A percentile compares a stretch with the other conserved stretches of the same genome.
Conservation (phyloP, 2,329 filamentous ascomycete genomes). For the Aspergillus flavus region DNA sequence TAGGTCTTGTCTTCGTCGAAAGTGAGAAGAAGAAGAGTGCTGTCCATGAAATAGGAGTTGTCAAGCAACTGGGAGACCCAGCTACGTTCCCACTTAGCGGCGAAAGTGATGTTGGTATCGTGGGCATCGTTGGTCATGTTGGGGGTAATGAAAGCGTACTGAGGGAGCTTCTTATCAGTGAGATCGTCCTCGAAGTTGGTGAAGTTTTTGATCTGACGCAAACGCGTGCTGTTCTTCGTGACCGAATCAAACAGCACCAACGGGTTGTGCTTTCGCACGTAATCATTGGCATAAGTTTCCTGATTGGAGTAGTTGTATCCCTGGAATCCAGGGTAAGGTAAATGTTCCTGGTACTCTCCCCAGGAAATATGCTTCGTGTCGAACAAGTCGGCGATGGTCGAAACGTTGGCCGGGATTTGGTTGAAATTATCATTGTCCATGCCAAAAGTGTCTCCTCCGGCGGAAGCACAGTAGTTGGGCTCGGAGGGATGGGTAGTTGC, state of each 20-base stretch:
- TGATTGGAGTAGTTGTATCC: constrained; percentile 62
- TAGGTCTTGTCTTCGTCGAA: constrained; percentile 81
- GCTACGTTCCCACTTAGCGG: constrained; percentile 66
- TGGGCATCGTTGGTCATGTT: constrained; percentile 70
- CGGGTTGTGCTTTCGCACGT: constrained; percentile 80
- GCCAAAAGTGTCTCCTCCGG: constrained; percentile 73
- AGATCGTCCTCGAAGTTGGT: constrained; percentile 70
- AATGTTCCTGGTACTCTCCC: constrained; percentile 76
- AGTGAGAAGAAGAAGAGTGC: constrained; percentile 74
- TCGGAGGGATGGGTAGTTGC: constrained; percentile 72
- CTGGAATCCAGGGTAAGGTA: constrained; percentile 75
- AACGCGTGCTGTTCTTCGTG: constrained; percentile 59
- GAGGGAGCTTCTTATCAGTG: constrained; percentile 63
- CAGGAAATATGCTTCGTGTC: constrained; percentile 67
- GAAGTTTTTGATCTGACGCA: constrained; percentile 74
- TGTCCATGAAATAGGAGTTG: constrained; percentile 71
- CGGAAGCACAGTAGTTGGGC: constrained; percentile 72
- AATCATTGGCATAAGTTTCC: constrained; percentile 66
- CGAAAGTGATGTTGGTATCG: constrained; percentile 69
- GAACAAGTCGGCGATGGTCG: constrained; percentile 69
- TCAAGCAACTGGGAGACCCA: constrained; percentile 72
- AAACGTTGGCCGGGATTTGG: constrained; percentile 61
- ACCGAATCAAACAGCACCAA: constrained; percentile 68
- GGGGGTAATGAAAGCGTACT: constrained; percentile 61
- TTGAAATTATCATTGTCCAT: constrained; percentile 69